phyloP scores from a whole-genome alignment of 352 stramenopile species.

The Plasmopara muralis region DNA sequence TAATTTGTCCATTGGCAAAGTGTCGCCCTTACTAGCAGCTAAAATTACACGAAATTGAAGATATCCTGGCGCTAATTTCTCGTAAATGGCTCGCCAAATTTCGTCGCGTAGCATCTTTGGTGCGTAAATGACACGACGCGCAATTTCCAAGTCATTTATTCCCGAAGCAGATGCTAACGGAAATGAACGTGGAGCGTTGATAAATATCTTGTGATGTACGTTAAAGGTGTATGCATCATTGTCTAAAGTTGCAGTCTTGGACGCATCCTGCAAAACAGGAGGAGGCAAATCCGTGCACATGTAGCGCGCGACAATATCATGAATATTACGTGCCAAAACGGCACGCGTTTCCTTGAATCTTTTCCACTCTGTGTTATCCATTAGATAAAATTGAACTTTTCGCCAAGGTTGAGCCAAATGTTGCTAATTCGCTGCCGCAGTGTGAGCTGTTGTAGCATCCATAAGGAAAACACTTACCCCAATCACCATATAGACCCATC shows the following conservation, averaged over 20 bases:
- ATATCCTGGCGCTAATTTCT: slow-evolving; percentile 43
- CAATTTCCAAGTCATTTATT: slow-evolving; percentile 36
- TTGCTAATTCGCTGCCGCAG: slow-evolving; percentile 30
- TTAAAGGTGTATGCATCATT: slow-evolving; percentile 69
- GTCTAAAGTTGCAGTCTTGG: slow-evolving; percentile 30
- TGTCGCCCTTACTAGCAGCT: slow-evolving; percentile 57
- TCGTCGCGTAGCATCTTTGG: slow-evolving; percentile 73
- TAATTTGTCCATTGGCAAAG: slow-evolving; percentile 56
- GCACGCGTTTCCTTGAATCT: slow-evolving; percentile 50
- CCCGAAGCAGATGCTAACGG: slow-evolving; percentile 41
- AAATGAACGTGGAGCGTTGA: slow-evolving; percentile 67
- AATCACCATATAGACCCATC: slow-evolving; percentile 24
- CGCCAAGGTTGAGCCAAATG: slow-evolving; percentile 54
- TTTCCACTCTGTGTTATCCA: slow-evolving; percentile 46
- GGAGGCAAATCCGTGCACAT: slow-evolving; percentile 55
- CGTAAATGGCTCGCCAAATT: slow-evolving; percentile 65
- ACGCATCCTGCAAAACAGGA: slow-evolving; percentile 52
- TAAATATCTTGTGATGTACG: slow-evolving; percentile 78
- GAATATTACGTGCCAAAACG: slow-evolving; percentile 52
- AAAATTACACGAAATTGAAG: slow-evolving; percentile 52
- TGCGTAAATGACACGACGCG: slow-evolving; percentile 46
- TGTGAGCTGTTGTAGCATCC: slow-evolving; percentile 28
- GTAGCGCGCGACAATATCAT: slow-evolving; percentile 60
- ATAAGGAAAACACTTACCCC: slow-evolving; percentile 27
- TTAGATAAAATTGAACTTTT: slow-evolving; percentile 70